phyloP scores from a whole-genome alignment of 2,329 filamentous ascomycete genomes.

The Arthroderma sp. region DNA sequence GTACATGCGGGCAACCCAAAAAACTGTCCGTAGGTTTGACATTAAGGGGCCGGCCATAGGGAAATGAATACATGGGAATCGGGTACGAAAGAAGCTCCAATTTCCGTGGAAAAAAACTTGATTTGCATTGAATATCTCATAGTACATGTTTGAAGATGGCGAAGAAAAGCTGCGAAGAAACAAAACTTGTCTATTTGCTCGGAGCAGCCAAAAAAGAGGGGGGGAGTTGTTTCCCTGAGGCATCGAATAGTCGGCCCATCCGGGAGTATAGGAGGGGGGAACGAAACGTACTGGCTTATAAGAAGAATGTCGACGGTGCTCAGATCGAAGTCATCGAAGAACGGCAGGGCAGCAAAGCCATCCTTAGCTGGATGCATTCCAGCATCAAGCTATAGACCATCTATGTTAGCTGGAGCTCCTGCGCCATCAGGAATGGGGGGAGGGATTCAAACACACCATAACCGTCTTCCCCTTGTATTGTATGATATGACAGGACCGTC shows the following conservation, averaged over 20 bases:
- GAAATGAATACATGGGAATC: not conserved
- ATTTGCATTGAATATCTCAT: conserved; percentile 6
- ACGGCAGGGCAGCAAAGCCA: conserved; percentile 81
- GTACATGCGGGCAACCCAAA: not conserved
- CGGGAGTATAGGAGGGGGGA: conserved; percentile 12
- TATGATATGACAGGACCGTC: conserved; percentile 91
- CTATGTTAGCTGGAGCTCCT: conserved; percentile 2
- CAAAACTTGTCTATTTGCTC: not conserved
- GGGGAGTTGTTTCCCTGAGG: not conserved
- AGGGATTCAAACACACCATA: conserved; percentile 54
- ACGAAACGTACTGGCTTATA: conserved; percentile 87
- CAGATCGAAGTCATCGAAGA: conserved; percentile 97
- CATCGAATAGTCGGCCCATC: not conserved
- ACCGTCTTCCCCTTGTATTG: conserved; percentile 99
- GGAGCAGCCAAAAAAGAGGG: conserved; percentile 1
- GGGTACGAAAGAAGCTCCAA: not conserved
- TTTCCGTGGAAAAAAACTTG: not conserved
- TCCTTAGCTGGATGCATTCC: conserved; percentile 96
- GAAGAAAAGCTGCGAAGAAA: not conserved
- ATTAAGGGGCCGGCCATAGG: not conserved
- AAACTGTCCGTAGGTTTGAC: not conserved
- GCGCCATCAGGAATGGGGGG: not conserved
- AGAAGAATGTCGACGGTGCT: conserved; percentile 94
- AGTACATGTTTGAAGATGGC: conserved; percentile 2
- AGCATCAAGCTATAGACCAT: conserved; percentile 65